phyloP scores from a whole-genome alignment of 2,329 filamentous ascomycete species.

The Hypoxylon sp. region DNA sequence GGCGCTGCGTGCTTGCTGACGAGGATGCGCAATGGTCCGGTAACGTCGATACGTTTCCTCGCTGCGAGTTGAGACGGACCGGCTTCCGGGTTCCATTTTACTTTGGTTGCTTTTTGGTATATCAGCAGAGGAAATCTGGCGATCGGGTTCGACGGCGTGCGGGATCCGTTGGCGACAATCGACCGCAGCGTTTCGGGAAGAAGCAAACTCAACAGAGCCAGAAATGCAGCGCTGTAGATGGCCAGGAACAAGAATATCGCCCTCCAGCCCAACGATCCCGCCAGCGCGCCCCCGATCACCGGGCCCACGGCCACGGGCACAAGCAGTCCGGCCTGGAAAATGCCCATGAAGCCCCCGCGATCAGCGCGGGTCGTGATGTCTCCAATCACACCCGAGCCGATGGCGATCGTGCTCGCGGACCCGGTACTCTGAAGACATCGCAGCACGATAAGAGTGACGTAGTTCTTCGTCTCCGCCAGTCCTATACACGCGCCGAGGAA shows the following conservation, averaged over 20 bases:
- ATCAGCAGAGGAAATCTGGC: conserved; percentile 48
- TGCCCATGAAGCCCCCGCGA: conserved; percentile 66
- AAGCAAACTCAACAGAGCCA: conserved; percentile 56
- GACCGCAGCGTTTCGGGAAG: conserved; percentile 60
- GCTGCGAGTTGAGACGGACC: conserved; percentile 25
- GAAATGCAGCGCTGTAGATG: conserved; percentile 55
- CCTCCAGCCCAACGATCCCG: conserved; percentile 64
- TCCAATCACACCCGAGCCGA: conserved; percentile 65
- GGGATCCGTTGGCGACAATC: conserved; percentile 58
- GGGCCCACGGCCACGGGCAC: conserved; percentile 58
- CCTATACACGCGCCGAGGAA: conserved; percentile 61
- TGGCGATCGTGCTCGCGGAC: conserved; percentile 66
- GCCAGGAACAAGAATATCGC: conserved; percentile 67
- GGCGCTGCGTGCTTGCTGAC: conserved; percentile 57
- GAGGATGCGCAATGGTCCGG: conserved; percentile 61
- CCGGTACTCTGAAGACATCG: conserved; percentile 65
- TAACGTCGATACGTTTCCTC: conserved; percentile 57
- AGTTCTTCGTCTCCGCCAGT: conserved; percentile 59
- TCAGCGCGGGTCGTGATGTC: conserved; percentile 69
- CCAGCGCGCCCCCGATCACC: conserved; percentile 64
- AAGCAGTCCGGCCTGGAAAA: conserved; percentile 53
- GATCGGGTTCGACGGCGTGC: conserved; percentile 39
- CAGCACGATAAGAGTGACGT: conserved; percentile 60
- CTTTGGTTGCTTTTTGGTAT: conserved; percentile 51
- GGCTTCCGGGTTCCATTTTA: conserved; percentile 37